Evolutionary conservation across 768 basidiomycete genomes (phyloP).

Genomic region (Boletus vermiculosoides): DNA sequence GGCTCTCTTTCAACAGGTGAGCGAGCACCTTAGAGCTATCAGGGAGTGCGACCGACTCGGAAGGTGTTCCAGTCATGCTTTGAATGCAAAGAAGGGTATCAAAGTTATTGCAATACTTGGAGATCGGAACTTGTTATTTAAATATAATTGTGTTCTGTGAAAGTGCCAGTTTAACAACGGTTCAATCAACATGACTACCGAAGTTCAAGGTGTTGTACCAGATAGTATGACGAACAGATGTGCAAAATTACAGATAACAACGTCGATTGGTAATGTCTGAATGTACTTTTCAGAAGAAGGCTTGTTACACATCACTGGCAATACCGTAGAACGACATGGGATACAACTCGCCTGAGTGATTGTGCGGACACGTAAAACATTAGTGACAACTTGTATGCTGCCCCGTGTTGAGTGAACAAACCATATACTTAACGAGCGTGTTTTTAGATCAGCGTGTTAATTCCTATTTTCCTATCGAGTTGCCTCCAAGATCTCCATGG

Average conservation of each 20-base stretch:
- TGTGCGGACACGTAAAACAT: background rate
- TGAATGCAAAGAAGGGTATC: background rate
- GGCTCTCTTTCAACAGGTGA: constrained; percentile 12
- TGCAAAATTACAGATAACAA: constrained; percentile 1
- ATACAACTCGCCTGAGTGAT: constrained; percentile 10
- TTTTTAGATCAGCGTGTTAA: background rate
- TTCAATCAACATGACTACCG: background rate
- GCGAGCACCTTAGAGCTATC: constrained; percentile 1
- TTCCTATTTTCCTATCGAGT: constrained; percentile 34
- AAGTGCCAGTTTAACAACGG: background rate
- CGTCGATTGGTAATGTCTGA: background rate
- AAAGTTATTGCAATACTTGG: background rate
- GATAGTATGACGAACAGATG: background rate
- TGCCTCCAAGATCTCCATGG: constrained; percentile 86
- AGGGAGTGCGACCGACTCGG: background rate
- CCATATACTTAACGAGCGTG: constrained; percentile 6
- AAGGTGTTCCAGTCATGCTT: background rate
- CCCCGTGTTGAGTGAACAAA: constrained; percentile 1
- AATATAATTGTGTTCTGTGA: background rate
- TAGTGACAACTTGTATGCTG: background rate
- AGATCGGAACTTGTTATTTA: background rate
- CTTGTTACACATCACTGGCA: constrained; percentile 1
- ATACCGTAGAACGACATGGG: background rate
- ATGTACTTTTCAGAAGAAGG: background rate
- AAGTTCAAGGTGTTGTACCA: background rate